Base-by-base conservation (phyloP, 805 yeast genomes). In the Kockiozyma suomiensis region DNA sequence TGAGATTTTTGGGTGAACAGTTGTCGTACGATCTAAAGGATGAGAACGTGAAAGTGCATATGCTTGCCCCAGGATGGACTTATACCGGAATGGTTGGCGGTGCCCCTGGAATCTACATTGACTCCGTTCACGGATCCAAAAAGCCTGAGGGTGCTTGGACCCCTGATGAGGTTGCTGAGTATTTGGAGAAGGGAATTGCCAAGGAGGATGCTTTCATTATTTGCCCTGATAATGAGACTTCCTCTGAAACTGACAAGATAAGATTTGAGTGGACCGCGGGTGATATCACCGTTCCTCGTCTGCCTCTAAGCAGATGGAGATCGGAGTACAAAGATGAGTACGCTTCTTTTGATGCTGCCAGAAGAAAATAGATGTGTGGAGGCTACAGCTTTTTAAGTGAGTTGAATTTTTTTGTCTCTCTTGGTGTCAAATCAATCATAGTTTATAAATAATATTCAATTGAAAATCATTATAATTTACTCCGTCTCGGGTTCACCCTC, bases 1-100 rank as follows among this genome's bases (percentile, higher is more conserved):
- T 82, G 48, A 50, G 79, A 76, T 64, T 80, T 2, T 81, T 81
- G 66, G 71, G 70, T 33, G 72, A 69, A 56, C 71, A 69, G 35
- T 51, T 69, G 50, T 68, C 72, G 12, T 67, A 54, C 56, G 64
- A 62, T n/a, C 51, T 69, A 15, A 57, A 58, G 19, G 69, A 58
- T 1, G 58, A 69, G 40, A 28, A 43, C 23, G 61, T 58, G 25
- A 63, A 59, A 13, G 70, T 66, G 12, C 70, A 67, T 42, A 54
- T 69, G 41, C 60, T 69, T 12, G 62, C 69, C 13, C 72, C 72
- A 5, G 72, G 72, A 3, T 69, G 71, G 71, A 66, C 69, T n/a
- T 58, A 47, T 62, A 69, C 72, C 45, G 63, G 64, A 15, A 62
- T 69, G 41, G 67, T 57, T 37, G 51, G 51, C n/a, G 71, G 64